Conservation (phyloP, 805 yeast genomes). For the Hanseniaspora guilliermondii region DNA sequence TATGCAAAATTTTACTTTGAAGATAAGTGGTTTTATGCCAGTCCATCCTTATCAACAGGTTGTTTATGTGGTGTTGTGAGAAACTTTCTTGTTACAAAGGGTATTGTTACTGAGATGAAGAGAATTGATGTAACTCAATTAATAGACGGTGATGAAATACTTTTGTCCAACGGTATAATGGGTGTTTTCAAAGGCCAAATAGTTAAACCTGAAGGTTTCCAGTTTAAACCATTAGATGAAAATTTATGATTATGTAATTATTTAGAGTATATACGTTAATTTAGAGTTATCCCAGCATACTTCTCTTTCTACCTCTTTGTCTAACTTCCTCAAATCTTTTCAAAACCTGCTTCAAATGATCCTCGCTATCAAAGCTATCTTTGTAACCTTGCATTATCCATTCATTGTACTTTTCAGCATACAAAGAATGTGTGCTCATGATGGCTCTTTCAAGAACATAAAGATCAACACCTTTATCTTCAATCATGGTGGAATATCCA, state of each 20-base stretch:
- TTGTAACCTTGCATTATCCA: conserved; percentile 68
- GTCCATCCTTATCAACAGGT: conserved; percentile 70
- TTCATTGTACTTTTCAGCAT: conserved; percentile 47
- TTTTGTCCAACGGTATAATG: conserved; percentile 69
- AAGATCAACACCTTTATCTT: conserved; percentile 94
- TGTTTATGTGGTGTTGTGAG: conserved; percentile 79
- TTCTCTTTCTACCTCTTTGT: conserved; percentile 85
- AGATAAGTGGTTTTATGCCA: conserved; percentile 41
- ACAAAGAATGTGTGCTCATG: conserved; percentile 74
- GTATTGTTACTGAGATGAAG: conserved; percentile 41
- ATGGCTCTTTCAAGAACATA: conserved; percentile 90
- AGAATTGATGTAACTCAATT: conserved; percentile 35
- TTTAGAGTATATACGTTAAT: background rate
- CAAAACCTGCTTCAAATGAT: conserved; percentile 39
- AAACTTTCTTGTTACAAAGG: conserved; percentile 44
- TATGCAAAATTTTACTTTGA: conserved; percentile 36
- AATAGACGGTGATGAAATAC: conserved; percentile 50
- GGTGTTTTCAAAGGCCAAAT: conserved; percentile 61
- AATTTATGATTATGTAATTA: background rate
- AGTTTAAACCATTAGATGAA: conserved; percentile 13
- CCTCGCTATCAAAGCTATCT: conserved; percentile 27
- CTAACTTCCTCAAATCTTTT: conserved; percentile 71
- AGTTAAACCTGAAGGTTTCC: conserved; percentile 15
- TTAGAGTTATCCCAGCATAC: conserved; percentile 61
- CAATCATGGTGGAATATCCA: conserved; percentile 58